Evolutionary conservation across 164 flowering plant species (phyloP).

Genomic region (Cinnamomum micranthum): DNA sequence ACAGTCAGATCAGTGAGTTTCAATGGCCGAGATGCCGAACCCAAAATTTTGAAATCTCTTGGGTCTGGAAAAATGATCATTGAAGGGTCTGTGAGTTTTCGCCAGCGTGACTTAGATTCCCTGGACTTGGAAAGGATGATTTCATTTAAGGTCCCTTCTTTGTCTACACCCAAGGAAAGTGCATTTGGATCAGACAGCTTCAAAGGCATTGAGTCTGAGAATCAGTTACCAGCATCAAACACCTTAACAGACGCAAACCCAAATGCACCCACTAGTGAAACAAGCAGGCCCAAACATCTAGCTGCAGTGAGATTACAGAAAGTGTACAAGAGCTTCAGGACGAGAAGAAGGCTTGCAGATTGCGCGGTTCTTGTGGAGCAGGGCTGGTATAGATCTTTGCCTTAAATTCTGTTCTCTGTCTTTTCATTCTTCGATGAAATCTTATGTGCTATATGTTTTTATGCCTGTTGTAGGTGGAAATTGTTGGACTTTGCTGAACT

Average conservation of each 20-base stretch:
- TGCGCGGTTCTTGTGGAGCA: slow-evolving; percentile 92
- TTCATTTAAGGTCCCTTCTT: slow-evolving; percentile 24
- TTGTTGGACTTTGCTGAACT: slow-evolving; percentile 82
- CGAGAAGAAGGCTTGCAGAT: slow-evolving; percentile 87
- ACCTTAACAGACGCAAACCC: slow-evolving; percentile 10
- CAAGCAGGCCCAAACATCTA: slow-evolving; percentile 44
- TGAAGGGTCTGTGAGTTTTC: slow-evolving; percentile 56
- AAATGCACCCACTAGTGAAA: slow-evolving; percentile 20
- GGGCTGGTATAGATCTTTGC: slow-evolving; percentile 47
- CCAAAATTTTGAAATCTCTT: slow-evolving; percentile 35
- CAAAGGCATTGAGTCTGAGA: slow-evolving; percentile 13
- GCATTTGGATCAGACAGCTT: slow-evolving; percentile 7
- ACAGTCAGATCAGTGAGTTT: slow-evolving; percentile 50
- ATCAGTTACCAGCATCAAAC: slow-evolving; percentile 14
- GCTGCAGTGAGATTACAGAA: slow-evolving; percentile 91
- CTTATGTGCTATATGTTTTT: not conserved
- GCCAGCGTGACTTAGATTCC: slow-evolving; percentile 21
- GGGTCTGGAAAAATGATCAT: slow-evolving; percentile 25
- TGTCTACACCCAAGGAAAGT: slow-evolving; percentile 4
- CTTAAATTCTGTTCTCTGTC: not conserved
- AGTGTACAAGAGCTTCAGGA: slow-evolving; percentile 93
- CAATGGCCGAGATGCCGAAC: slow-evolving; percentile 38
- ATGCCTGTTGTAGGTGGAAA: slow-evolving; percentile 28
- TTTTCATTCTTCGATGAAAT: not conserved
- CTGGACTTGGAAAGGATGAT: slow-evolving; percentile 34